These are phyloP conservation scores for Misopates orontium DNA, from an alignment of 257 asterid species.

Conservation along the genomic window DNA sequence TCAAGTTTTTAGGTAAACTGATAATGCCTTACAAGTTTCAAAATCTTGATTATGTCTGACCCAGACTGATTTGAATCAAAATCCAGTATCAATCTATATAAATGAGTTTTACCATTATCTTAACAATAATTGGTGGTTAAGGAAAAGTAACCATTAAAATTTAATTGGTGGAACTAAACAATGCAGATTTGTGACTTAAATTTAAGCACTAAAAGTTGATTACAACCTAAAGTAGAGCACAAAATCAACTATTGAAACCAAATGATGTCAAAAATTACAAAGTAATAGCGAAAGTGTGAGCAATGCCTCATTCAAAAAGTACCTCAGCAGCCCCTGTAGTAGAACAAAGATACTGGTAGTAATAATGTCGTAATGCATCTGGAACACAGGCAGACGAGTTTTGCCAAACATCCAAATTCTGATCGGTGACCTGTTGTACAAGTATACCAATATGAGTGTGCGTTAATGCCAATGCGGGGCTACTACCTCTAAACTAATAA, in stretches of 20 bases:
- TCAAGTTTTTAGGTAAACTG: conserved; percentile 18
- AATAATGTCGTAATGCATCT: conserved; percentile 95
- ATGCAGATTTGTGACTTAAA: conserved; percentile 7
- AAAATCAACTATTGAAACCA: conserved; percentile 14
- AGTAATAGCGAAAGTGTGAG: background rate
- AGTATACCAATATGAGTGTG: conserved; percentile 22
- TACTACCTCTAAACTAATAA: conserved; percentile 21
- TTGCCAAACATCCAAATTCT: conserved; percentile 80
- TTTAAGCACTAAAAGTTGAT: conserved; percentile 15
- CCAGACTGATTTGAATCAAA: conserved; percentile 11
- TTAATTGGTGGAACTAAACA: conserved; percentile 8
- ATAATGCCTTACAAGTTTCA: conserved; percentile 16
- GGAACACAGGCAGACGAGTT: conserved; percentile 78
- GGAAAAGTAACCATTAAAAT: conserved; percentile 8
- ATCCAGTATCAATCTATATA: background rate
- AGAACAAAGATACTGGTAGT: conserved; percentile 85
- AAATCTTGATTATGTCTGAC: background rate
- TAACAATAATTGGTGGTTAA: conserved; percentile 1
- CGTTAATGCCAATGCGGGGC: conserved; percentile 17
- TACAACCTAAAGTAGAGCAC: conserved; percentile 4
- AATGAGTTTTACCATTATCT: no score
- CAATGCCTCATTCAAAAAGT: conserved; percentile 26
- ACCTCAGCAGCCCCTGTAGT: conserved; percentile 94
- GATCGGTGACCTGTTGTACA: conserved; percentile 77
- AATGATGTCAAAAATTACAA: background rate